Evolutionary conservation across 1,139 yeast genomes (phyloP), one percentile per base, ranked within the genome.

Genomic region (Saccharomyces hybrid): DNA sequence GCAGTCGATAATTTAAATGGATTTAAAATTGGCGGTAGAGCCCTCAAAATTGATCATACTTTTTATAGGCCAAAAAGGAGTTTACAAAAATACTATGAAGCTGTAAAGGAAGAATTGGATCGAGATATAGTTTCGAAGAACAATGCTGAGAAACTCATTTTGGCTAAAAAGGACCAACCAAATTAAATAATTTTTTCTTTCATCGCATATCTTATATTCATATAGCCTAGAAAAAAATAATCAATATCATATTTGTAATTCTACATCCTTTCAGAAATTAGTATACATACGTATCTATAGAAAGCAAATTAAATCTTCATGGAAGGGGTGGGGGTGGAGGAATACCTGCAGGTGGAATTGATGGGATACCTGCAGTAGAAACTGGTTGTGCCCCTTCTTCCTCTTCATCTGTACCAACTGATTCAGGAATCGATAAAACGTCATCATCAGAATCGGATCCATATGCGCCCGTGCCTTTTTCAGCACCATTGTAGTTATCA

Each of bases 1-100:
- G 97, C 98, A 0, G 84, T 93, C 3, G 99, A 93, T 71, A 93
- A 93, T 66, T 74, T 91, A 59, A 87, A 88, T 67, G 96, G 97
- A 0, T 74, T 81, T 2, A 77, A 75, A 53, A 66, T 90, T 0
- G 77, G 80, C 54, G 93, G 85, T 23, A 73, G 83, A 54, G 63
- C 67, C 8, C 69, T 90, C 9, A 75, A 80, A 55, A 95, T 90
- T 3, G 96, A 90, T 65, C 97, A 90, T 73, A 81, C 86, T 13
- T 77, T 81, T 60, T 89, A 80, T 67, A 77, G 77, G 26, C 71
- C 68, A 57, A 77, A 84, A 44, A 77, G 78, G 56, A 81, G 80
- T 52, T 77, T 73, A 29, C 82, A 78, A 57, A 73, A 67, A 28
- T 73, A 73, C 52, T 67, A 67, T 47, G 60, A 63, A 31, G 64